Evolutionary conservation across 441 rosid species (phyloP).

Genomic region (Brassica balearica): DNA sequence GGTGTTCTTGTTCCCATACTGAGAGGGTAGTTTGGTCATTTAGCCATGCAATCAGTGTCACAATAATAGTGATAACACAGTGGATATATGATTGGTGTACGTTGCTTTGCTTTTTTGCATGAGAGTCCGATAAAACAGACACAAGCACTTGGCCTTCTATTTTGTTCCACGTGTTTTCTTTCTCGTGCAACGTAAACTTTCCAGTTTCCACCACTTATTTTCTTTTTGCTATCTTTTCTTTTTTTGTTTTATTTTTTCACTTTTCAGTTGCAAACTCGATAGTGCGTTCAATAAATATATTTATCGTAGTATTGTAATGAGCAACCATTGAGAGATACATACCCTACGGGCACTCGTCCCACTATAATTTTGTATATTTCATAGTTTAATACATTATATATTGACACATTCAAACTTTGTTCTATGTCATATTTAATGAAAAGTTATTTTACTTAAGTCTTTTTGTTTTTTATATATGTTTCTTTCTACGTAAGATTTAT

Average conservation of each 20-base stretch:
- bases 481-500: too few relatives aligned
- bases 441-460: too few relatives aligned
- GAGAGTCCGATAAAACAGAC: constrained; percentile 29
- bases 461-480: too few relatives aligned
- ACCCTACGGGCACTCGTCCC: background rate
- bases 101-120: constrained; percentile 39
- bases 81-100: constrained; percentile 40
- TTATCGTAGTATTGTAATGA: background rate
- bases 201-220: constrained; percentile 34
- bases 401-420: too few relatives aligned
- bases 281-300: constrained; percentile 32
- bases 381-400: too few relatives aligned
- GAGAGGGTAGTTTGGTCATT: constrained; percentile 37
- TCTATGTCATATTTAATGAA: too few relatives aligned
- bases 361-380: background rate
- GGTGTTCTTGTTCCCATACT: constrained; percentile 20
- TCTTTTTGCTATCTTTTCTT: background rate
- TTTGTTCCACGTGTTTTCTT: constrained; percentile 40
- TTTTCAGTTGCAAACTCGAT: constrained; percentile 23
- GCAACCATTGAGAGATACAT: constrained; percentile 15
- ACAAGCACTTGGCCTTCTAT: constrained; percentile 18
- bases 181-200: constrained; percentile 34
- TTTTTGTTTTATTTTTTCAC: background rate
- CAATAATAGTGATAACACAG: constrained; percentile 36
- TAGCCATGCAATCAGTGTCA: background rate